phyloP scores from a whole-genome alignment of 148 eudicot genomes.

The Beta vulgaris region DNA sequence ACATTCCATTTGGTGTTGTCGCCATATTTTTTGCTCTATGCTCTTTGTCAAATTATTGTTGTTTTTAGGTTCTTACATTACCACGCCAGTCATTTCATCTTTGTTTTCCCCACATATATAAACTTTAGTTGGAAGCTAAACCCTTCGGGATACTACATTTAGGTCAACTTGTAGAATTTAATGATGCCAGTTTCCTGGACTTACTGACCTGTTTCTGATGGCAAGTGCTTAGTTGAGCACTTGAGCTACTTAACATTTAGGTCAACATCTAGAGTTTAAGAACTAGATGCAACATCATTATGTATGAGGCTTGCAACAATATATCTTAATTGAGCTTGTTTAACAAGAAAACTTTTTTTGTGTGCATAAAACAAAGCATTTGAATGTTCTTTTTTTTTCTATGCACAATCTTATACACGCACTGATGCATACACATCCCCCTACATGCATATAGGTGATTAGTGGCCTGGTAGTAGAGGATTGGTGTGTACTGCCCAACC shows the following conservation, averaged over 20 bases:
- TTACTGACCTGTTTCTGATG: neutral
- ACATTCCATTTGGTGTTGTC: neutral
- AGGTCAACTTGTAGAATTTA: too few relatives aligned
- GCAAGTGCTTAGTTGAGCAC: too few relatives aligned
- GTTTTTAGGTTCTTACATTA: neutral
- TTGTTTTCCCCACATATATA: neutral
- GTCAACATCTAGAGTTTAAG: neutral
- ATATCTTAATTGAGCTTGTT: neutral
- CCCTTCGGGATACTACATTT: too few relatives aligned
- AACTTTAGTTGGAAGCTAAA: neutral
- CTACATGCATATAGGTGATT: neutral
- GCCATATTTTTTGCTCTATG: neutral
- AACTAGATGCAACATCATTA: neutral
- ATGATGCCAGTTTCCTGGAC: neutral
- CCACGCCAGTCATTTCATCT: neutral
- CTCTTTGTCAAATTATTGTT: neutral
- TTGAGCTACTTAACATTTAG: neutral
- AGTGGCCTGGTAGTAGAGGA: too few relatives aligned
- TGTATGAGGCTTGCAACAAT: neutral
- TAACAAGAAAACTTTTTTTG: too few relatives aligned
- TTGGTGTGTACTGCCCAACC: neutral
- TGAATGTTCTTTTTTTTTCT: too few relatives aligned
- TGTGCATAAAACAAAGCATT: too few relatives aligned
- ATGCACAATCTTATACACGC: too few relatives aligned
- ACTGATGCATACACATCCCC: neutral